Base-by-base conservation (phyloP, 345 rosid genomes). In the Gossypium rotundifolium region DNA sequence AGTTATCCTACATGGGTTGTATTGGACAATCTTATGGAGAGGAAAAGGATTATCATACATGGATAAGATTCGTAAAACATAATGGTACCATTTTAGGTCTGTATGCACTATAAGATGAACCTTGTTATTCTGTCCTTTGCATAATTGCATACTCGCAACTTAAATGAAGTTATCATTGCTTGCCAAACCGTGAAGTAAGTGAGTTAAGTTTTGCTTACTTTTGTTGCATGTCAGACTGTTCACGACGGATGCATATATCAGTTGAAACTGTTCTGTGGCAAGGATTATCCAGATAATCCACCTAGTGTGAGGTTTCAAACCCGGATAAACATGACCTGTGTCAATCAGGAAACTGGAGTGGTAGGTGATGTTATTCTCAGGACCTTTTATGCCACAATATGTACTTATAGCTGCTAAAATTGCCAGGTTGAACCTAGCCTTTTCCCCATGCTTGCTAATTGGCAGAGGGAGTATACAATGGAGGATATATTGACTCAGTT, bases 161-260 rank as follows among this genome's bases (percentile, higher is more conserved):
- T 14, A 27, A 29, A 27, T 2, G 40, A 27, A 61, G 42, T 61
- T 61, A 49, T 13, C 17, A 1, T 44, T 44, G 52, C 29, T 23
- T 68, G 51, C 53, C 7, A 20, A 22, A 65, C 51, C 44, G n/a
- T 18, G 6, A 61, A 11, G 16, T n/a, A 1, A 49, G 53, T 49
- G 58, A 74, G 38, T 23, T 62, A 38, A 68, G 52, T 65, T 57
- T 12, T 66, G 51, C 54, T 64, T 62, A 38, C 29, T 71, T 13
- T 25, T 80, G 42, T 45, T 72, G 52, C 74, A 58, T 81, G 54
- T 69, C 90, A 91, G 96, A 86, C 93, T 83, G 91, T 91, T 63
- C 96, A 91, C 18, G 93, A 91, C 58, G 93, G 96, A 18, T 91
- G 93, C 25, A 91, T 91, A 72, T 89, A 91, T 76, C 96, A 91